Base-by-base conservation (phyloP, 2,329 filamentous ascomycete species). In the Dothideomycetes sp. region DNA sequence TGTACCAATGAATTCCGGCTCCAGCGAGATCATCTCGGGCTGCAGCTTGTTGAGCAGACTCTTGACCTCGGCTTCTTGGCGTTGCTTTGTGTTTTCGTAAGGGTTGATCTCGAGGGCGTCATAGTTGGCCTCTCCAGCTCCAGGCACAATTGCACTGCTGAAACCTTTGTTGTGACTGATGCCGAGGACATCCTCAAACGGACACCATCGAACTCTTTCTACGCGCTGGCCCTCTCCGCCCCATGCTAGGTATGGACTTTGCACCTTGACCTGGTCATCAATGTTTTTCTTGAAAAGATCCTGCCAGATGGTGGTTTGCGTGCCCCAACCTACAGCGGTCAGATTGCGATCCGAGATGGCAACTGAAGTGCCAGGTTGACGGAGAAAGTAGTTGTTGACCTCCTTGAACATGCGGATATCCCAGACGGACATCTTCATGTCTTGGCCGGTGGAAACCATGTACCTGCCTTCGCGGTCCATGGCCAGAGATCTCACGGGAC, bases 81-180 rank as follows among this genome's bases (percentile, higher is more conserved):
- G 77, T 65, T 96, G 88, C 65, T 91, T 93, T 54, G 70, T 73
- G 38, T 82, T 94, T 65, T 96, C 91, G 72, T 89, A 96, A 24
- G 91, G 91, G 68, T 98, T 98, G 51, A 80, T 72, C 62, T 98
- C 91, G 39, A 95, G 69, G 3, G 87, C 84, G 60, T 98, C 91
- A 58, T 84, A 95, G 72, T 96, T 96, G 57, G 91, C 79, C 61
- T 98, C 91, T 46, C 91, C 91, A n/a, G 89, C 84, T 35, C 91
- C 91, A 5, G 91, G 91, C 2, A 96, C 78, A 50, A 98, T 77
- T 55, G 95, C 77, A 41, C 82, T 91, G 12, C 82, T 84, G 65
- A 96, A 96, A 11, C 91, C 91, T 44, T 79, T 69, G 55, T 84
- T 74, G 65, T 96, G 89, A 2, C 81, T 75, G 17, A 94, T 73